Evolutionary conservation across 1,139 yeast species (phyloP).

Genomic region (Kluyveromyces marxianus): DNA sequence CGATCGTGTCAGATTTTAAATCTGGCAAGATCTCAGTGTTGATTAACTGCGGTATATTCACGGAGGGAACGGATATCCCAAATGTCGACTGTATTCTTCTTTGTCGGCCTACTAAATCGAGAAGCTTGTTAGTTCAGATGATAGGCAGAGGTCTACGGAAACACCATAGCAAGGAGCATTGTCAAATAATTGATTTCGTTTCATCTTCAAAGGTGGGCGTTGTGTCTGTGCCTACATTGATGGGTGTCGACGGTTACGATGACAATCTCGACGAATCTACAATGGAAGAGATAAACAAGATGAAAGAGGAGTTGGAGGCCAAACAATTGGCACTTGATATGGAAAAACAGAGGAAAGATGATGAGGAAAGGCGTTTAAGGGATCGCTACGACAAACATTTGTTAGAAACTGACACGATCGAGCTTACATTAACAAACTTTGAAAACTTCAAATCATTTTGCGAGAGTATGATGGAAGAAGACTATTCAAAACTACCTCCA

Average conservation of each 20-base stretch:
- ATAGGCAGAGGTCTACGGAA: conserved; percentile 80
- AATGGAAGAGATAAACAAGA: conserved; percentile 27
- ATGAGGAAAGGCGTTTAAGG: conserved; percentile 3
- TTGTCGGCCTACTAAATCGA: conserved; percentile 76
- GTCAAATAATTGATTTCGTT: conserved; percentile 75
- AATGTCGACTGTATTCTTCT: conserved; percentile 74
- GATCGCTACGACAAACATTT: conserved; percentile 3
- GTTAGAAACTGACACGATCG: conserved; percentile 16
- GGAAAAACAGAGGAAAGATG: conserved; percentile 2
- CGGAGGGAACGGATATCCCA: conserved; percentile 95
- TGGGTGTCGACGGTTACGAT: conserved; percentile 37
- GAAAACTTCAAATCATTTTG: conserved; percentile 26
- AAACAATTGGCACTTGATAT: conserved; percentile 6
- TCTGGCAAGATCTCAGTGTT: conserved; percentile 60
- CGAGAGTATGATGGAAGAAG: conserved; percentile 9
- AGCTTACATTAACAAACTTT: conserved; percentile 28
- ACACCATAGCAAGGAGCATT: conserved; percentile 51
- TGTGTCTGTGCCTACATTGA: conserved; percentile 53
- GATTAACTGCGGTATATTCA: conserved; percentile 82
- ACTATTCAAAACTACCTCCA: conserved; percentile 5
- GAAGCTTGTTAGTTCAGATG: conserved; percentile 74
- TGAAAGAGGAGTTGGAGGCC: conserved; percentile 28
- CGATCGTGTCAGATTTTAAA: conserved; percentile 51
- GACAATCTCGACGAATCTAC: conserved; percentile 32
- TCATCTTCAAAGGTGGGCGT: conserved; percentile 54